Base-by-base conservation (phyloP, 306 rosid species). In the Luffa acutangula region DNA sequence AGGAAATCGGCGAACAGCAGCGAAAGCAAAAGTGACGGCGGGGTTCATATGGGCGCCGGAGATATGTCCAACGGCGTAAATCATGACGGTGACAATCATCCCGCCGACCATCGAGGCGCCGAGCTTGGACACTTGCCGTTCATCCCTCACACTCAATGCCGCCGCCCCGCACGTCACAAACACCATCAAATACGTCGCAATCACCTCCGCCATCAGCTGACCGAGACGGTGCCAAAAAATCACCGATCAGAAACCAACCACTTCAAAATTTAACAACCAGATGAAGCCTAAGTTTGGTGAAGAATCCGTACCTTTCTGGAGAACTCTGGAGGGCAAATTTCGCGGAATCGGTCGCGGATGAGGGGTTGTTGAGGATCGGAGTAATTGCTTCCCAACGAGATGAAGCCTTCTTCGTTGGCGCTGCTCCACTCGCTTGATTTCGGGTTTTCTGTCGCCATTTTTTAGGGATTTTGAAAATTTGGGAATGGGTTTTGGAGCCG, bases 31-130 rank as follows among this genome's bases (percentile, higher is more conserved):
- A 77, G 98, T 91, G 39, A 93, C 97, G 0, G 94, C 94, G 0
- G 96, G 98, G 81, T 93, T 93, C 93, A 92, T 90, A 75, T 93
- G 98, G 5, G 96, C 97, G 0, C 97, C 94, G 3, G 98, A 91
- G 81, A 93, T 87, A 80, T 93, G 98, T n/a, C 97, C 97, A 2
- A 91, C 95, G 0, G 94, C 83, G 64, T 94, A 89, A 78, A 94
- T 94, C 98, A 94, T 85, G 17, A 87, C 91, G 0, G 88, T 90
- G 43, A 94, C 94, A 0, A 91, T 84, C 37, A 90, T 85, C 3
- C 98, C 98, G 58, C 89, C 91, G 13, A 89, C 90, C 1, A 93
- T 77, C 20, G 97, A 90, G 15, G 96, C 98, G 84, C 79, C 98
- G 1, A 93, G 85, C 81, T 85, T 86, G 41, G 96, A 85, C 1